phyloP scores from a whole-genome alignment of 2,329 filamentous ascomycete species.

The Penicillium sp. region DNA sequence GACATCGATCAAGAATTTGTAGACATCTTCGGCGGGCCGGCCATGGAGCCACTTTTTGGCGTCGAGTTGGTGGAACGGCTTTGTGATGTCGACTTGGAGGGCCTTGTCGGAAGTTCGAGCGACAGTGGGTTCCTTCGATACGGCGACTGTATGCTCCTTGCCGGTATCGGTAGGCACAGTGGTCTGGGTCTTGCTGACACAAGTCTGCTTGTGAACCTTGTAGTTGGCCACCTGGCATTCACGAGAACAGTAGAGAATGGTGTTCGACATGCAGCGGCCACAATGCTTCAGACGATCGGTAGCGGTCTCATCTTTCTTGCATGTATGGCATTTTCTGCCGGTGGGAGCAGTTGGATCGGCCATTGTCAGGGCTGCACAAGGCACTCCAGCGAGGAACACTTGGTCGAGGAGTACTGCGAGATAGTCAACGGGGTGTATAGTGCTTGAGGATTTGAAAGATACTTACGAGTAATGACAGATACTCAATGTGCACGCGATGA shows the following conservation, averaged over 20 bases:
- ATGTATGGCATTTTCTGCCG: neutral
- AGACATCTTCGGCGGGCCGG: constrained; percentile 48
- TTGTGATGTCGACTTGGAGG: neutral
- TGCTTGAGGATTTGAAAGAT: neutral
- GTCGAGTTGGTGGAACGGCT: constrained; percentile 38
- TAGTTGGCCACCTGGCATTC: neutral
- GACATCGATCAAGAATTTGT: constrained; percentile 48
- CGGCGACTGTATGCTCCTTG: neutral
- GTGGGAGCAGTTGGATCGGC: no score
- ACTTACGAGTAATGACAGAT: neutral
- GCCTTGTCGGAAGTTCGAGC: neutral
- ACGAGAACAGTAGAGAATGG: neutral
- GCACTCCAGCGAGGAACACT: neutral
- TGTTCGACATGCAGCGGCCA: neutral
- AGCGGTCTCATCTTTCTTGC: neutral
- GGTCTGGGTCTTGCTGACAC: neutral
- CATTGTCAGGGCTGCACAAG: neutral
- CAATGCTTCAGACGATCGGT: neutral
- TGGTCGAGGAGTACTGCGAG: neutral
- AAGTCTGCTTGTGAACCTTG: neutral
- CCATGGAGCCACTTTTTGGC: constrained; percentile 46
- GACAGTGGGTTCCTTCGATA: neutral
- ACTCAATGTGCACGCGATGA: no score
- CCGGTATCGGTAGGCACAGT: neutral
- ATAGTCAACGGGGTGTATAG: neutral